Evolutionary conservation across 2,329 filamentous ascomycete species (phyloP), one percentile per base, ranked within the genome.

Genomic region (Aureobasidium melanogenum): DNA sequence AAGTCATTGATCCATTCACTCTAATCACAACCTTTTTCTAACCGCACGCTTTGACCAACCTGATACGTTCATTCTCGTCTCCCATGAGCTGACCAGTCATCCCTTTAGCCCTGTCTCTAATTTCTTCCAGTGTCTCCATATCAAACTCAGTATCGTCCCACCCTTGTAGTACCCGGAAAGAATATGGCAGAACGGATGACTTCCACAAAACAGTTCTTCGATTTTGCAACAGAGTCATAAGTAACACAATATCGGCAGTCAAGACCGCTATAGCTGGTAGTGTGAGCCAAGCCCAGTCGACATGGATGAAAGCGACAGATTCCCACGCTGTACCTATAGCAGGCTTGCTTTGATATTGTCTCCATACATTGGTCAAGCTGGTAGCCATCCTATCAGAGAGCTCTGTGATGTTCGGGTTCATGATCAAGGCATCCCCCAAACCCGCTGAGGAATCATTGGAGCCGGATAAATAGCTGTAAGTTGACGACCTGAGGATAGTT

Each of bases 121-220:
- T 56, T 3, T 56, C 39, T 1, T 43, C 39, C 4, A 56, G 17
- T 3, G 52, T 56, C 38, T 56, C 52, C 6, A 44, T 24, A 3
- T 56, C 52, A 12, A 56, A 56, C 3, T 56, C 39, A n/a, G 52
- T 12, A n/a, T 56, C 39, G 4, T 56, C 52, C 52, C 38, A 56
- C 14, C 52, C 52, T 9, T 56, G 52, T 5, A 56, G 12, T 5
- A 19, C 28, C 15, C 28, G n/a, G 10, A 56, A 56, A 12, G 52
- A 43, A 5, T 44, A 44, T 10, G 52, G 52, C 0, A 56, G 52
- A 17, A 54, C 51, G 5, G 51, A 54, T 1, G 51, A 54, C 7
- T 54, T 54, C 51, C 51, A 54, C 3, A 54, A 4, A 7, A 54
- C 51, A 0, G 51, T 54, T 9, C 51, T 24, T 19, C 51, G 34